phyloP scores from a whole-genome alignment of 768 basidiomycete genomes.

The Mycena latifolia region DNA sequence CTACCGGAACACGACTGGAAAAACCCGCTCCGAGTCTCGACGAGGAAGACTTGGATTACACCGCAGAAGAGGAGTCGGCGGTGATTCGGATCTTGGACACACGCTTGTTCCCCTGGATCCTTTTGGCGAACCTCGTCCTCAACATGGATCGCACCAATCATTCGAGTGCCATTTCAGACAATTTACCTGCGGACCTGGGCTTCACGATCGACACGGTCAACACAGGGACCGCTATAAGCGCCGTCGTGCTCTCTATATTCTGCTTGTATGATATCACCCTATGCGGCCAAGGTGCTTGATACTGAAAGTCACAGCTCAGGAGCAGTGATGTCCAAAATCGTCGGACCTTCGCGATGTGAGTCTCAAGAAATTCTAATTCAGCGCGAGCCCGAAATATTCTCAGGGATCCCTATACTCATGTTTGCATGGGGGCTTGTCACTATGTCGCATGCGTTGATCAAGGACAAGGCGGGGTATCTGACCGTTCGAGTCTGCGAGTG shows the following conservation, averaged over 20 bases:
- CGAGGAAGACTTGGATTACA: slow-evolving; percentile 45
- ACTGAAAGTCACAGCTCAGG: slow-evolving; percentile 39
- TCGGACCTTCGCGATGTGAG: slow-evolving; percentile 51
- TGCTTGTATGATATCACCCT: slow-evolving; percentile 41
- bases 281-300: too few relatives aligned
- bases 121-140: slow-evolving; percentile 44
- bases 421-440: slow-evolving; percentile 56
- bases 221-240: slow-evolving; percentile 50
- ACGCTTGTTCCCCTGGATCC: slow-evolving; percentile 47
- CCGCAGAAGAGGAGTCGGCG: slow-evolving; percentile 46
- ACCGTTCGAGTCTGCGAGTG: slow-evolving; percentile 50
- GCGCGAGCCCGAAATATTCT: background rate
- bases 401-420: slow-evolving; percentile 56
- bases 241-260: slow-evolving; percentile 49
- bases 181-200: slow-evolving; percentile 51
- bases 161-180: slow-evolving; percentile 57
- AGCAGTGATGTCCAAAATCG: slow-evolving; percentile 53
- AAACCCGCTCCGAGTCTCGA: slow-evolving; percentile 45
- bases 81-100: slow-evolving; percentile 46
- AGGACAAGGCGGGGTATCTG: slow-evolving; percentile 51
- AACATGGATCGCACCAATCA: slow-evolving; percentile 59
- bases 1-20: too few relatives aligned
- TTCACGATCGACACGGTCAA: slow-evolving; percentile 57
- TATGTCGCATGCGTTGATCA: slow-evolving; percentile 50
- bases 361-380: background rate